Evolutionary conservation across 352 stramenopile genomes (phyloP), one percentile per base, ranked within the genome.

Genomic region (Globisporangium paddicum): DNA sequence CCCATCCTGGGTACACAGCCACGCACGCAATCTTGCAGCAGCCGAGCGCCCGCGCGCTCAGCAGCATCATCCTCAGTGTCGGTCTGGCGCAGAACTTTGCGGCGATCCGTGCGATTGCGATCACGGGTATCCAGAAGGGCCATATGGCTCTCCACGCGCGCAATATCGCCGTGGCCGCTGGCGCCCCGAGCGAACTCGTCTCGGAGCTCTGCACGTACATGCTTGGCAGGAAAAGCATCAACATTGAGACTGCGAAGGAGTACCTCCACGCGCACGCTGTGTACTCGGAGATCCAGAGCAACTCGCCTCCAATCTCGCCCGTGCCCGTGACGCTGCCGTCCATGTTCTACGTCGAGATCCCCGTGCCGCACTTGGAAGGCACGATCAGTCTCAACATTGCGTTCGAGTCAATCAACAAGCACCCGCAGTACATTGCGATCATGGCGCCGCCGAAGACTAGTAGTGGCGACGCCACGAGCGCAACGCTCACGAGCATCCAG

Each of bases 21-120:
- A 93, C 82, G 30, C 79, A 91, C 63, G 73, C 79, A 21, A 92
- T 96, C 64, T 62, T 96, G 23, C 69, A 86, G 26, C 77, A 90
- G 6, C 82, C 82, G 2, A 85, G 69, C 16, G 84, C 86, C 11
- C 71, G 75, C 3, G 67, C 58, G 10, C 75, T 96, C 47, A 82
- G 69, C 32, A 75, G 77, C 50, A 87, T 94, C 57, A 75, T 94
- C 44, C 61, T 90, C 38, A 90, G 80, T 60, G 86, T 93, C 56
- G 86, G 86, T 3, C 68, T 96, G 18, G 84, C 86, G 23, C 86
- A 96, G 63, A 96, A 96, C 71, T 90, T 94, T 62, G 86, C 84
- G 1, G 86, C 86, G 21, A 78, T 96, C 45, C 82, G 84, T 19
- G 86, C 86, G 34, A 87, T 96, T 38, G 86, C 86, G 9, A 82